Percentiles rank a stretch among this genome's conserved stretches.
These are phyloP conservation scores for Dictyostelium intermedium DNA, from an alignment of 78 protist species.

Conservation along the genomic window DNA sequence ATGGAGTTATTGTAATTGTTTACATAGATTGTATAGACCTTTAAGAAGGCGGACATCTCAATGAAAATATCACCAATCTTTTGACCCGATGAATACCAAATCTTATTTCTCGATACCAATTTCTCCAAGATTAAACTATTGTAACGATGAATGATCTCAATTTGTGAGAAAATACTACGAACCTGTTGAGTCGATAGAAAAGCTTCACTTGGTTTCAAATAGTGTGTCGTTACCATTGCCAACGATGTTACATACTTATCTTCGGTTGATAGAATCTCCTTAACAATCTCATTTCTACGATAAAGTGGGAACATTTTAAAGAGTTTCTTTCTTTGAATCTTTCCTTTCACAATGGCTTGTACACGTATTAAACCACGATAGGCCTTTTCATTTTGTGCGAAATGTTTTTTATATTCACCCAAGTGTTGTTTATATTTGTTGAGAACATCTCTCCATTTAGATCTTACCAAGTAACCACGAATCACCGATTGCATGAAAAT, in stretches of 20 bases:
- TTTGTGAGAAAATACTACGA: constrained; percentile 51
- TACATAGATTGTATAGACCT: constrained; percentile 82
- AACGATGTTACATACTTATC: constrained; percentile 42
- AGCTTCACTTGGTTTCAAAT: constrained; percentile 17
- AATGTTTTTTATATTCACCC: constrained; percentile 6
- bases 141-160: constrained; percentile 56
- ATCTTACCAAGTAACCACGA: constrained; percentile 29
- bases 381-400: constrained; percentile 12
- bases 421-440: background rate
- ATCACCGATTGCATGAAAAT: constrained; percentile 17
- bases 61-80: constrained; percentile 77
- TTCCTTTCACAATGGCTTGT: constrained; percentile 30
- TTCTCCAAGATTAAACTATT: constrained; percentile 28
- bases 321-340: constrained; percentile 50
- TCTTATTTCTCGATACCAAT: constrained; percentile 35
- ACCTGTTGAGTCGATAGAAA: constrained; percentile 28
- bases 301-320: constrained; percentile 26
- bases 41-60: constrained; percentile 35
- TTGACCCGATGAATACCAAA: constrained; percentile 35
- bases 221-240: constrained; percentile 5
- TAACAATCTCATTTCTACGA: constrained; percentile 74
- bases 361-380: constrained; percentile 34
- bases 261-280: constrained; percentile 62
- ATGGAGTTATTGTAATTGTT: constrained; percentile 66
- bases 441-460: background rate